These are phyloP conservation scores for Aureobasidium mangrovei DNA, from an alignment of 2,329 filamentous ascomycete genomes.

Conservation along the genomic window DNA sequence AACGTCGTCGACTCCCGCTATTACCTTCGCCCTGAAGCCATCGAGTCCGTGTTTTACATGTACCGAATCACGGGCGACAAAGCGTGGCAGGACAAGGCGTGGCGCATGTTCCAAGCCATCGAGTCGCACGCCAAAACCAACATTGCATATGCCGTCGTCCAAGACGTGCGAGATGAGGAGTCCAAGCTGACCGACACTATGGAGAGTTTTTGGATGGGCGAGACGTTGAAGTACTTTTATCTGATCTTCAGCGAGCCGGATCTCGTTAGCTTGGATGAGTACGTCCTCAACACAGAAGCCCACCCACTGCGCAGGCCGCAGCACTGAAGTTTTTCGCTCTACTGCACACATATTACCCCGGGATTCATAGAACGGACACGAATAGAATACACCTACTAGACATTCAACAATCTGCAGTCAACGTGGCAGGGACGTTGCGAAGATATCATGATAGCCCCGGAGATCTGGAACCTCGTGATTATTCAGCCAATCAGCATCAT, in stretches of 20 bases:
- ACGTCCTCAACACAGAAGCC: conserved; percentile 13
- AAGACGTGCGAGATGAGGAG: conserved; percentile 47
- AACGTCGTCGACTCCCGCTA: conserved; percentile 50
- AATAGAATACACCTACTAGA: background rate
- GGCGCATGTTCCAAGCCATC: conserved; percentile 63
- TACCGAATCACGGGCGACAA: conserved; percentile 62
- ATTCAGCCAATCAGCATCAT: background rate
- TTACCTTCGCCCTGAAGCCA: conserved; percentile 65
- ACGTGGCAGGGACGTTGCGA: too few relatives aligned
- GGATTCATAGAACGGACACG: background rate
- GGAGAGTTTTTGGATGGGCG: conserved; percentile 61
- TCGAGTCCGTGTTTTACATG: conserved; percentile 73
- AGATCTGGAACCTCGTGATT: too few relatives aligned
- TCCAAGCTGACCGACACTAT: conserved; percentile 47
- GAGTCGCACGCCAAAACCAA: conserved; percentile 52
- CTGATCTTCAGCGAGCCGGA: conserved; percentile 53
- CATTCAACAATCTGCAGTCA: too few relatives aligned
- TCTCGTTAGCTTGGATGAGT: conserved; percentile 49
- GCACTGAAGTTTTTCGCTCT: background rate
- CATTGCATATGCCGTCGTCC: conserved; percentile 56
- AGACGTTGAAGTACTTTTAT: conserved; percentile 61
- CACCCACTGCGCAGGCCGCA: conserved; percentile 12
- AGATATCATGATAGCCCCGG: too few relatives aligned
- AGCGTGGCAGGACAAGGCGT: conserved; percentile 58
- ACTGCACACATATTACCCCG: background rate